These are phyloP conservation scores for Mollisiaceae sp. DNA, from an alignment of 2,329 filamentous ascomycete species.

Conservation along the genomic window DNA sequence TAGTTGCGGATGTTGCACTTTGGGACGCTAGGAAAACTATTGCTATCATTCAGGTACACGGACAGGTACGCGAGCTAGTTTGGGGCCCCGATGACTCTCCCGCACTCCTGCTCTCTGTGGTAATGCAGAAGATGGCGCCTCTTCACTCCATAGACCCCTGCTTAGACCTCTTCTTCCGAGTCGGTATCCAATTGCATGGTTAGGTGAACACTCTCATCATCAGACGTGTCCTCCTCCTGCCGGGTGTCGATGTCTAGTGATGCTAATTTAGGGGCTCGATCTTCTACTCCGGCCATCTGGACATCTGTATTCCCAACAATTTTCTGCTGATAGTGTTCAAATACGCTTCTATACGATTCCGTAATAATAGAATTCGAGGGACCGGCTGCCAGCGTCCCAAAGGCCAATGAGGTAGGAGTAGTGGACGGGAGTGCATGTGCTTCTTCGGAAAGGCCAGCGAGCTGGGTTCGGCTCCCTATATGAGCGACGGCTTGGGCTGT, in stretches of 20 bases:
- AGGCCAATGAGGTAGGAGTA: constrained; percentile 11
- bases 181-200: constrained; percentile 40
- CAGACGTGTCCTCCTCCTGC: constrained; percentile 43
- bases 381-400: not conserved
- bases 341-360: not conserved
- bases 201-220: constrained; percentile 54
- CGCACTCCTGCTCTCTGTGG: too few relatives aligned
- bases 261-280: not conserved
- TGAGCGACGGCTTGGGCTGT: constrained; percentile 14
- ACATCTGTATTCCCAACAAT: not conserved
- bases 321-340: not conserved
- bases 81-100: not conserved
- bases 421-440: not conserved
- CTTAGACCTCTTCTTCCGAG: constrained; percentile 30
- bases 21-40: too few relatives aligned
- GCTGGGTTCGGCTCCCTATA: constrained; percentile 13
- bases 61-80: too few relatives aligned
- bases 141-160: not conserved
- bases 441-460: not conserved
- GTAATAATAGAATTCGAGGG: not conserved
- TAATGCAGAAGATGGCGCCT: too few relatives aligned
- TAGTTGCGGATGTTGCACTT: too few relatives aligned
- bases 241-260: constrained; percentile 19
- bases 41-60: too few relatives aligned
- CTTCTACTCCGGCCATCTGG: constrained; percentile 9